phyloP scores from a whole-genome alignment of 805 yeast species.

The Wickerhamiella allomyrinae region DNA sequence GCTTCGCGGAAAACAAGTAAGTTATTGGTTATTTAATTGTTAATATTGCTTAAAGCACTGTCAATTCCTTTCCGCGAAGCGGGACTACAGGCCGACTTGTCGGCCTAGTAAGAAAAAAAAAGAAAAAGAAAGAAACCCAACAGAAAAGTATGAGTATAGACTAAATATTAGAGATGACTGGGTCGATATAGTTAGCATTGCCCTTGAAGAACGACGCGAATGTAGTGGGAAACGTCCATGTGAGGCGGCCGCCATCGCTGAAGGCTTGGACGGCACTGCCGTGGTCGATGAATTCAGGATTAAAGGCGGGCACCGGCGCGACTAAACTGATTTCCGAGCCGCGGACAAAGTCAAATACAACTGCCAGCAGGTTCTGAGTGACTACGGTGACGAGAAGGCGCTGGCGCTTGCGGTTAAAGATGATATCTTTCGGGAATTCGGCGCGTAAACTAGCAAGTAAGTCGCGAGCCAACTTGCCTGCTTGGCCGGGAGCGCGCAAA shows the following conservation, averaged over 20 bases:
- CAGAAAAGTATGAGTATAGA: not conserved
- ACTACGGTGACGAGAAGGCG: slow-evolving; percentile 1
- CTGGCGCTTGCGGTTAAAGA: slow-evolving; percentile 6
- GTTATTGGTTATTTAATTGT: not conserved
- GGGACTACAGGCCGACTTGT: no score
- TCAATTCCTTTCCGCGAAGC: no score
- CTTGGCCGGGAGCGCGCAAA: not conserved
- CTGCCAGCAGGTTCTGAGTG: not conserved
- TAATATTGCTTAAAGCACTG: not conserved
- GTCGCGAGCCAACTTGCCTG: slow-evolving; percentile 1
- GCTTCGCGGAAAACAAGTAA: no score
- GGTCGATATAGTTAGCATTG: not conserved
- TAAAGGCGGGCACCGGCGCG: not conserved
- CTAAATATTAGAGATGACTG: not conserved
- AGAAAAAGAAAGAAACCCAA: not conserved
- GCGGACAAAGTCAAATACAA: not conserved
- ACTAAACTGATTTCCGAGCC: not conserved
- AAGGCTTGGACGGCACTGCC: not conserved
- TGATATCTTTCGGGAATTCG: not conserved
- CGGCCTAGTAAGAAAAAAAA: not conserved
- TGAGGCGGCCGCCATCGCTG: not conserved
- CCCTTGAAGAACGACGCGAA: not conserved
- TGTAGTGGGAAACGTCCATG: not conserved
- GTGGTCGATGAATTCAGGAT: not conserved
- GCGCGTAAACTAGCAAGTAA: slow-evolving; percentile 1